Percentiles rank a stretch among this genome's conserved stretches.
Conservation (phyloP, 2,329 filamentous ascomycete genomes). For the Talaromyces sp. region DNA sequence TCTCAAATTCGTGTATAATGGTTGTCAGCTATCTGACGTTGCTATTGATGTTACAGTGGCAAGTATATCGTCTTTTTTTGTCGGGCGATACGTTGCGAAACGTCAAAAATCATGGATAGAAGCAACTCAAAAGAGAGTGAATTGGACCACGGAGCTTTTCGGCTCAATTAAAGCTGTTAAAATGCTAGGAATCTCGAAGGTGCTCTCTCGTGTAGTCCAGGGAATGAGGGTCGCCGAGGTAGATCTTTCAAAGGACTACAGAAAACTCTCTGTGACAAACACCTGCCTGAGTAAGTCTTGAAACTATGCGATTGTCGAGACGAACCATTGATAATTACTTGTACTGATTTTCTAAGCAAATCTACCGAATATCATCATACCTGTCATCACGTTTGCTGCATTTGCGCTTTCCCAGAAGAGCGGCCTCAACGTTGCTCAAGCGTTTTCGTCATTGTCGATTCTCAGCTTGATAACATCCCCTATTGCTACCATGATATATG, state of each 20-base stretch:
- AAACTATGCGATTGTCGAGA: background rate
- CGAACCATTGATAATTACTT: background rate
- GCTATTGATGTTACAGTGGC: constrained; percentile 15
- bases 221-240: background rate
- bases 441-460: constrained; percentile 21
- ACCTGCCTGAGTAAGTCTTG: constrained; percentile 9
- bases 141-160: constrained; percentile 38
- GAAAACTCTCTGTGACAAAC: constrained; percentile 8
- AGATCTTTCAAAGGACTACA: constrained; percentile 9
- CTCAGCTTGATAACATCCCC: constrained; percentile 19
- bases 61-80: constrained; percentile 19
- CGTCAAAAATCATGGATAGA: constrained; percentile 40
- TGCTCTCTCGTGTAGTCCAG: constrained; percentile 4
- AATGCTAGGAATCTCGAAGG: constrained; percentile 32
- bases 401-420: constrained; percentile 16
- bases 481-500: constrained; percentile 14
- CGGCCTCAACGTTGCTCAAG: constrained; percentile 13
- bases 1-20: background rate
- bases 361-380: constrained; percentile 5
- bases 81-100: constrained; percentile 16
- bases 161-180: constrained; percentile 44
- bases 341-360: constrained; percentile 8
- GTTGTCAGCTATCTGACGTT: constrained; percentile 13
- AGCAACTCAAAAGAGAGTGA: constrained; percentile 43
- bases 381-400: constrained; percentile 18